Percentiles rank a stretch among this genome's conserved stretches.
Conservation (phyloP, 2,329 filamentous ascomycete species). For the Corinectria fuckeliana region DNA sequence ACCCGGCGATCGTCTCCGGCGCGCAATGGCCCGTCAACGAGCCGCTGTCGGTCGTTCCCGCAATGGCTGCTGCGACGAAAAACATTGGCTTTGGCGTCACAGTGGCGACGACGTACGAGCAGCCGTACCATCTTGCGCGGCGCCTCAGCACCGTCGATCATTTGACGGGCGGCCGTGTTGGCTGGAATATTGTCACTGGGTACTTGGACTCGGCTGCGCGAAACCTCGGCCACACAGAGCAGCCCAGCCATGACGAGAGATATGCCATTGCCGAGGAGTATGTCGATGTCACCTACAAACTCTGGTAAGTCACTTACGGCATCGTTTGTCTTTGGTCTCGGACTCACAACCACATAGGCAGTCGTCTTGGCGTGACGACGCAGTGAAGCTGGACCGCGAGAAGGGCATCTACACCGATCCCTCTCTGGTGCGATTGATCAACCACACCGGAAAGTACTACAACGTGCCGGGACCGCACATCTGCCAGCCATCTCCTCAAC, state of each 20-base stretch:
- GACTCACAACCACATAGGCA: constrained; percentile 33
- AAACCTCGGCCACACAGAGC: constrained; percentile 64
- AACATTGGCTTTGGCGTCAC: constrained; percentile 74
- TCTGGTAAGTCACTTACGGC: constrained; percentile 53
- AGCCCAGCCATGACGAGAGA: constrained; percentile 56
- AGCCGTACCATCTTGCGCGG: constrained; percentile 70
- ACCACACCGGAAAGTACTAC: constrained; percentile 67
- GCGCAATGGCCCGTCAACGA: constrained; percentile 78
- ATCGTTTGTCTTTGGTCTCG: not conserved
- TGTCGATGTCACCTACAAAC: constrained; percentile 63
- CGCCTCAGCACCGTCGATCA: constrained; percentile 72
- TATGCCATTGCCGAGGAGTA: constrained; percentile 68
- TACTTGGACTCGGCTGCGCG: constrained; percentile 71
- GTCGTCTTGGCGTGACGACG: constrained; percentile 65
- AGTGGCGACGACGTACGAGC: constrained; percentile 71
- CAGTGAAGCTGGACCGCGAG: constrained; percentile 61
- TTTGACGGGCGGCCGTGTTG: constrained; percentile 64
- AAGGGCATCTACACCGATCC: constrained; percentile 54
- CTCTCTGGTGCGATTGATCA: constrained; percentile 63
- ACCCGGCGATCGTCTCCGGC: constrained; percentile 65
- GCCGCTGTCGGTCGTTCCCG: constrained; percentile 64
- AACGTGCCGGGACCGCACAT: constrained; percentile 65
- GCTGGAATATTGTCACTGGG: constrained; percentile 66
- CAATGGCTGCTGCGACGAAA: constrained; percentile 72
- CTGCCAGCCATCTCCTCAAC: constrained; percentile 66